These are phyloP conservation scores for Cystobasidium tubakii DNA, from an alignment of 768 basidiomycete genomes.

Conservation along the genomic window DNA sequence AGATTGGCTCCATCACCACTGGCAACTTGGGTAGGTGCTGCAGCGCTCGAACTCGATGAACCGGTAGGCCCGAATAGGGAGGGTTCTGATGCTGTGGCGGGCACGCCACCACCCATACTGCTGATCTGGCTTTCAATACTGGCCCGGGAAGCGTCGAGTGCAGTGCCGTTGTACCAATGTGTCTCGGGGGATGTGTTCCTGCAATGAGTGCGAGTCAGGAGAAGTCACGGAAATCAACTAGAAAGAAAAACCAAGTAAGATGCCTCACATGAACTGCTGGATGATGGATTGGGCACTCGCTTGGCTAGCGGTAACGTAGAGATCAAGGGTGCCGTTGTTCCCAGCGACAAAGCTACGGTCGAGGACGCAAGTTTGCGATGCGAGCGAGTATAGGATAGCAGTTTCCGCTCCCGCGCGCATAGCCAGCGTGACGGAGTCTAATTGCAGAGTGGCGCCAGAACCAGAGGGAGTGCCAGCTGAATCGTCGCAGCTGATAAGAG, in stretches of 20 bases:
- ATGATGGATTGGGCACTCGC: conserved; percentile 56
- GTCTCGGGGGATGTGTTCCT: conserved; percentile 37
- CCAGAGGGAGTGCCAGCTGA: conserved; percentile 55
- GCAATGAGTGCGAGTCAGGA: background rate
- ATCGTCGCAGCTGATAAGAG: conserved; percentile 73
- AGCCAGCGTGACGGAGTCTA: conserved; percentile 78
- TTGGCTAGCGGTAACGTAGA: conserved; percentile 66
- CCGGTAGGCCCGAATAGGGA: conserved; percentile 10
- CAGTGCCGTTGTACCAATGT: conserved; percentile 43
- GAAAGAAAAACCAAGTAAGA: too few species aligned
- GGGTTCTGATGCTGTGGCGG: background rate
- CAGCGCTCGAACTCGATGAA: conserved; percentile 35
- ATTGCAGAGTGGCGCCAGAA: conserved; percentile 52
- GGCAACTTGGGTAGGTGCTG: conserved; percentile 38
- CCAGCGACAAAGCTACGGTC: conserved; percentile 63
- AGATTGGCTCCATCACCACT: conserved; percentile 32
- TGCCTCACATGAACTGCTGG: conserved; percentile 40
- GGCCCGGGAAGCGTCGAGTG: conserved; percentile 57
- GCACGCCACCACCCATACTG: background rate
- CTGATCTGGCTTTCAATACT: background rate
- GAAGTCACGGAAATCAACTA: background rate
- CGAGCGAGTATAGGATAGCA: conserved; percentile 70
- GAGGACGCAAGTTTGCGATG: conserved; percentile 67
- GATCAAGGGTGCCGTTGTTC: conserved; percentile 69
- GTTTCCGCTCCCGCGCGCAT: conserved; percentile 70